Conservation (phyloP, 129 eudicot species). For the Tagetes patula region DNA sequence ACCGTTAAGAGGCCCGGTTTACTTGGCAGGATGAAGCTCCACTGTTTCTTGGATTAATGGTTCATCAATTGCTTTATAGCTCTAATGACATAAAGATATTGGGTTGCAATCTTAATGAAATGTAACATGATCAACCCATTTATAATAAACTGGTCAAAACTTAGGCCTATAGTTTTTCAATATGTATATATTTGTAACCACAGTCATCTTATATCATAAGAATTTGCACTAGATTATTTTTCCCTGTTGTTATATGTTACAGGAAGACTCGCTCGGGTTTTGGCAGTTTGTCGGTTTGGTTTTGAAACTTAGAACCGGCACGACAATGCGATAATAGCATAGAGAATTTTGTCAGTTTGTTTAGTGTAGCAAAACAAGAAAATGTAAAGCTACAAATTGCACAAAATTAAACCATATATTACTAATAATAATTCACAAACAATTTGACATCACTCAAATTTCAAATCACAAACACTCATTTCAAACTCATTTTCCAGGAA, state of each 20-base stretch:
- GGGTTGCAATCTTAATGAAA: conserved; percentile 12
- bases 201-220: neutral
- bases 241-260: no score
- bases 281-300: no score
- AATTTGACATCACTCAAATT: conserved; percentile 13
- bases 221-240: neutral
- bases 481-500: conserved; percentile 34
- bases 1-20: neutral
- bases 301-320: no score
- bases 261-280: no score
- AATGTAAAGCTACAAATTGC: neutral
- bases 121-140: conserved; percentile 3
- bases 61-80: conserved; percentile 14
- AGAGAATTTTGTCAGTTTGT: neutral
- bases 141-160: neutral
- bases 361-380: neutral
- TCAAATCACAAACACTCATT: conserved; percentile 8
- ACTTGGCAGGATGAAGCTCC: conserved; percentile 10
- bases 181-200: conserved; percentile 1
- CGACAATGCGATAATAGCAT: no score
- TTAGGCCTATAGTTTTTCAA: neutral
- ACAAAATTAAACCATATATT: conserved; percentile 29
- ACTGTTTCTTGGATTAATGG: conserved; percentile 22
- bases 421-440: conserved; percentile 38
- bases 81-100: conserved; percentile 6